Percentiles rank a stretch among this genome's conserved stretches.
These are phyloP conservation scores for Nicotiana obtusifolia DNA, from an alignment of 257 asterid species.

Conservation along the genomic window DNA sequence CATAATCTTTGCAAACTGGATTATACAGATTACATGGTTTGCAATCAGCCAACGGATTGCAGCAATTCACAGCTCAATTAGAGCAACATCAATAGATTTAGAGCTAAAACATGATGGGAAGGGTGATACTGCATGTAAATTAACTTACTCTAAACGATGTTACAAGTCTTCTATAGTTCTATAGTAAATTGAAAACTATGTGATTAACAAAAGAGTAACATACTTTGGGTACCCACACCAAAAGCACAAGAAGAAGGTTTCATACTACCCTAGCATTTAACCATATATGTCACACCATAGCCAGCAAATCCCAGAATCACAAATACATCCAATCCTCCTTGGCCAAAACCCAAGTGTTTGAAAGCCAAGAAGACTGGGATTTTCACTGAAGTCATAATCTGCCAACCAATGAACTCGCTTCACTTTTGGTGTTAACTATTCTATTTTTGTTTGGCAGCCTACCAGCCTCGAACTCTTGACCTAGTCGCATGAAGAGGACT, in stretches of 20 bases:
- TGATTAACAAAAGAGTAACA: background rate
- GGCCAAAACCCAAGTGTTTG: background rate
- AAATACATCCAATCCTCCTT: background rate
- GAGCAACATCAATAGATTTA: background rate
- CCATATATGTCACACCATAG: background rate
- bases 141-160: background rate
- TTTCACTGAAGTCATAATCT: background rate
- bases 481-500: too few species aligned
- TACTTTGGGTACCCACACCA: background rate
- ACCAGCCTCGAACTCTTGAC: too few species aligned
- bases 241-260: background rate
- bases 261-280: background rate
- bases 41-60: background rate
- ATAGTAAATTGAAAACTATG: background rate
- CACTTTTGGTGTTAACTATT: background rate
- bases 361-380: background rate
- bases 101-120: background rate
- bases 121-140: background rate
- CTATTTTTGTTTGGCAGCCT: background rate
- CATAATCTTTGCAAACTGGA: background rate
- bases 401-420: background rate
- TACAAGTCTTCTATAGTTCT: background rate
- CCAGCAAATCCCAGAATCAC: background rate
- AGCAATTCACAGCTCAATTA: background rate
- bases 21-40: background rate